phyloP scores from a whole-genome alignment of 345 rosid genomes.

The Eucalyptus dawsonii region DNA sequence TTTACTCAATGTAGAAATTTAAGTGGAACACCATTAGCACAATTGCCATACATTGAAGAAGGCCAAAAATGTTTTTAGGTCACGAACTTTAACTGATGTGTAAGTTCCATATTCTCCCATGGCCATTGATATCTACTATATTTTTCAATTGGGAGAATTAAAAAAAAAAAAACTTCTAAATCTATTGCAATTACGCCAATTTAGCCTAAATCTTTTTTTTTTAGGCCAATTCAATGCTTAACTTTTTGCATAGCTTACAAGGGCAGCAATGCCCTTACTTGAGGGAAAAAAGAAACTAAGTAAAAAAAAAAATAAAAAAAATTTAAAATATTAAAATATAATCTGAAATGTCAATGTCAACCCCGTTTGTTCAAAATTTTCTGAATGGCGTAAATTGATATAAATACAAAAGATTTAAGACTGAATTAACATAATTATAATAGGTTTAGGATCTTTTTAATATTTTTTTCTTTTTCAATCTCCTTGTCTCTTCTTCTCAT shows the following conservation, averaged over 20 bases:
- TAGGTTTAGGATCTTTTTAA: accelerated
- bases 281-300: too few species aligned
- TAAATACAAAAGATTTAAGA: too few species aligned
- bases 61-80: not conserved
- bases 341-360: too few species aligned
- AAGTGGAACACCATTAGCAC: not conserved
- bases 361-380: not conserved
- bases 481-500: not conserved
- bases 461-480: not conserved
- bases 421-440: too few species aligned
- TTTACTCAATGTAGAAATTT: not conserved
- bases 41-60: not conserved
- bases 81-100: not conserved
- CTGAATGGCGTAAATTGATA: accelerated
- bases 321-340: too few species aligned
- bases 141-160: not conserved
- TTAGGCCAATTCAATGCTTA: not conserved
- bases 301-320: too few species aligned
- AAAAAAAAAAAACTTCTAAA: too few species aligned
- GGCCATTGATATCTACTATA: not conserved
- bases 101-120: not conserved
- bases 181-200: accelerated
- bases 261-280: too few species aligned
- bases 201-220: too few species aligned
- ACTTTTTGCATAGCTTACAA: too few species aligned